phyloP scores from a whole-genome alignment of 2,329 filamentous ascomycete species.

The Diplodia seriata region DNA sequence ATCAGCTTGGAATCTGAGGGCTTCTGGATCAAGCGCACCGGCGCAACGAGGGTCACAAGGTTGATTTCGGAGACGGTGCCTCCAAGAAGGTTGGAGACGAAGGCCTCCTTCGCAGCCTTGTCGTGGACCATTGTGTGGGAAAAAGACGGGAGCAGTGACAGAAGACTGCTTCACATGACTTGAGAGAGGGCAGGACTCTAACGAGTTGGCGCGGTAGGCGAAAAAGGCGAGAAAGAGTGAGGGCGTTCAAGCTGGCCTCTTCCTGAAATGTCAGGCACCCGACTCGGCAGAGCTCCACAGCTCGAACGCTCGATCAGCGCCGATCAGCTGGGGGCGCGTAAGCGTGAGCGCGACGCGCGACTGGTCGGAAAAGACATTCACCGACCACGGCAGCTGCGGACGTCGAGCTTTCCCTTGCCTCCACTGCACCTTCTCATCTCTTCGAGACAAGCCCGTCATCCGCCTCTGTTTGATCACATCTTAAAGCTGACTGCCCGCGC shows the following conservation, averaged over 20 bases:
- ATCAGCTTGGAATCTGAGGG: constrained; percentile 35
- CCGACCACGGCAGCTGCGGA: constrained; percentile 1
- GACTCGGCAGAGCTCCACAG: background rate
- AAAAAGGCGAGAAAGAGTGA: background rate
- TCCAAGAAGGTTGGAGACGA: constrained; percentile 89
- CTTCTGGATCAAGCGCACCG: constrained; percentile 63
- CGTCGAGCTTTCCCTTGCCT: constrained; percentile 9
- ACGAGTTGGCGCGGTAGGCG: background rate
- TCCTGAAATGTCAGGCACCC: constrained; percentile 9
- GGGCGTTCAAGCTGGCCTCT: constrained; percentile 30
- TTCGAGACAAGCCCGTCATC: constrained; percentile 26
- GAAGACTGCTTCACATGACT: constrained; percentile 8
- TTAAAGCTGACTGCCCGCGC: background rate
- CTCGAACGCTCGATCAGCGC: background rate
- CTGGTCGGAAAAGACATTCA: constrained; percentile 6
- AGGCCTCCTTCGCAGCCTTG: constrained; percentile 92
- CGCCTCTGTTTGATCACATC: background rate
- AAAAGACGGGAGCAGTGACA: background rate
- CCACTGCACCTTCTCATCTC: constrained; percentile 16
- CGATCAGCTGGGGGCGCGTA: constrained; percentile 5
- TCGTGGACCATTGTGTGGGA: constrained; percentile 56
- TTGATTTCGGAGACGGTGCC: constrained; percentile 87
- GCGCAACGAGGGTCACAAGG: constrained; percentile 80
- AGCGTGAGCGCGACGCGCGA: constrained; percentile 2
- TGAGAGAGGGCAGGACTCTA: background rate